A percentile compares a stretch with the other conserved stretches of the same genome.
Conservation (phyloP, 2,329 filamentous ascomycete genomes). For the Xylaria sp. region DNA sequence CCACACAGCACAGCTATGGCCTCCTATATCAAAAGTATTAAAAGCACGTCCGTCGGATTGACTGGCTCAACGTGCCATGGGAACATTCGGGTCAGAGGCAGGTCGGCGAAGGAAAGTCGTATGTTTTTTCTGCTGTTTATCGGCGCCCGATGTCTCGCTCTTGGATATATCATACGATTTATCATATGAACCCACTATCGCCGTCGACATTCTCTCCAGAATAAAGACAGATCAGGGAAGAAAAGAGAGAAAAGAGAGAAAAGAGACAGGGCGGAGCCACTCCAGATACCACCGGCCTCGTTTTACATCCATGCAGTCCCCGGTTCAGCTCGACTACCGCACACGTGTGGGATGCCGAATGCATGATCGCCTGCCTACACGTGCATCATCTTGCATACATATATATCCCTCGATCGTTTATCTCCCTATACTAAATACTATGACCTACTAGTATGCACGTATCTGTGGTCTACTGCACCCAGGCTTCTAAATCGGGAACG, state of each 20-base stretch:
- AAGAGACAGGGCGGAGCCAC: no score
- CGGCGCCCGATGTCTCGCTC: conserved; percentile 13
- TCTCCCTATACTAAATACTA: not conserved
- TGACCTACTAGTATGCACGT: not conserved
- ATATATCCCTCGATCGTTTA: conserved; percentile 7
- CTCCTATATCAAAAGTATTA: not conserved
- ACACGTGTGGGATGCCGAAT: conserved; percentile 17
- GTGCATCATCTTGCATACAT: conserved; percentile 39
- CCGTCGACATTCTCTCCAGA: not conserved
- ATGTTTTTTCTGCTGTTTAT: conserved; percentile 22
- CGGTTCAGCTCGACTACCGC: conserved; percentile 27
- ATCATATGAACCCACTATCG: conserved; percentile 20
- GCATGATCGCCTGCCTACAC: conserved; percentile 34
- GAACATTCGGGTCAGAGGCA: not conserved
- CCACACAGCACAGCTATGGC: conserved; percentile 5
- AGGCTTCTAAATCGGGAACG: conserved; percentile 36
- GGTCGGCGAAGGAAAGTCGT: conserved; percentile 10
- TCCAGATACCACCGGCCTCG: not conserved
- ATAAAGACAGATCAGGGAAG: not conserved
- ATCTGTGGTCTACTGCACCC: conserved; percentile 9
- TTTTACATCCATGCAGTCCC: conserved; percentile 24
- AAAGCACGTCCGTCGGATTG: not conserved
- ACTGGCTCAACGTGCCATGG: conserved; percentile 13
- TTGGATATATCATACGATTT: conserved; percentile 29
- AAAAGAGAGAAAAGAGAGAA: not conserved